These are phyloP conservation scores for Naganishia cerealis DNA, from an alignment of 1,284 basidiomycete genomes.

Conservation along the genomic window DNA sequence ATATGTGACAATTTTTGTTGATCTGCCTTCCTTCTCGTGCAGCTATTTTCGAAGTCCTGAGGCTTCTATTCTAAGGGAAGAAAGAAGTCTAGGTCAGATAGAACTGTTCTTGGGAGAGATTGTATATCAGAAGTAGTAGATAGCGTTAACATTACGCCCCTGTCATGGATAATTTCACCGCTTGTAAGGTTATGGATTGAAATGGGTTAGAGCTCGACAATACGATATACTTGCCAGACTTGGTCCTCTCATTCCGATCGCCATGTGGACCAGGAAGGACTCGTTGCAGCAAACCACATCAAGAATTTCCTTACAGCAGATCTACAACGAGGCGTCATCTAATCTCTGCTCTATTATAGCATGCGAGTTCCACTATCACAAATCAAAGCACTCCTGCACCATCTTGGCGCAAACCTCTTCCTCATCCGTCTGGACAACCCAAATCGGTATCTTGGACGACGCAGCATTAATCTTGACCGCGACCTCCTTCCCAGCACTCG, in stretches of 20 bases:
- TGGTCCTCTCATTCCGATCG: too few species aligned
- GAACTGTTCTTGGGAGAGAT: neutral
- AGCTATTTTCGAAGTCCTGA: constrained; percentile 28
- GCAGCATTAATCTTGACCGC: constrained; percentile 52
- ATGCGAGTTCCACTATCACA: neutral
- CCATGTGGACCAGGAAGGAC: too few species aligned
- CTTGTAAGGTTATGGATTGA: neutral
- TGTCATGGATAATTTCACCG: neutral
- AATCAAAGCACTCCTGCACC: constrained; percentile 27
- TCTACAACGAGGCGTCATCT: too few species aligned
- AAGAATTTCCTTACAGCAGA: too few species aligned
- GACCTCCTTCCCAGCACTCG: constrained; percentile 41
- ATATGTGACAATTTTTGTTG: neutral
- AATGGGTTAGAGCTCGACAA: neutral
- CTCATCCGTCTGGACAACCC: constrained; percentile 59
- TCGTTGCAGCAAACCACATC: too few species aligned
- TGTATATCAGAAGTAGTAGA: neutral
- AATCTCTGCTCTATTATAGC: too few species aligned
- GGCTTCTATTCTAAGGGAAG: constrained; percentile 10
- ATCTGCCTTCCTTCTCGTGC: neutral
- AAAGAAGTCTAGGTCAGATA: neutral
- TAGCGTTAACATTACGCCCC: neutral
- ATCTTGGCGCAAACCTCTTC: constrained; percentile 47
- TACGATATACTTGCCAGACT: too few species aligned
- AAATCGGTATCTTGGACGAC: constrained; percentile 51